phyloP scores from a whole-genome alignment of 179 eudicot species.

The Nepenthes alata region DNA sequence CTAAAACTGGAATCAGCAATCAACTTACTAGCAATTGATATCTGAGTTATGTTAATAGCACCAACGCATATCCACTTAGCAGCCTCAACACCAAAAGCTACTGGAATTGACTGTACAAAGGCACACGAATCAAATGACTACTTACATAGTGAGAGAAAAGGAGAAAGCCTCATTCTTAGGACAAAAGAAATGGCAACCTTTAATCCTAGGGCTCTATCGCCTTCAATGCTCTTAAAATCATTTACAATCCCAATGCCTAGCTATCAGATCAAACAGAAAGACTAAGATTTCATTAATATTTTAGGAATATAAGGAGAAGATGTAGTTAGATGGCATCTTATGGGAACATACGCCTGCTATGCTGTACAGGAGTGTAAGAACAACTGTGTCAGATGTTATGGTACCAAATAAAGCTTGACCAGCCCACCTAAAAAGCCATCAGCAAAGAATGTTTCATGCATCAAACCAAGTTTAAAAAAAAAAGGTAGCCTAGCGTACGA shows the following conservation, averaged over 20 bases:
- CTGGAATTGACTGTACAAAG: conserved; percentile 76
- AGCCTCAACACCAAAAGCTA: conserved; percentile 84
- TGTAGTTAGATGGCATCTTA: conserved; percentile 2
- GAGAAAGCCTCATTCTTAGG: not conserved
- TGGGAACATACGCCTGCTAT: conserved; percentile 67
- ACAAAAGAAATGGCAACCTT: conserved; percentile 37
- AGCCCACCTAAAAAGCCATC: conserved; percentile 66
- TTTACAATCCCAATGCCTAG: conserved; percentile 97
- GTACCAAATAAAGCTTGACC: conserved; percentile 98
- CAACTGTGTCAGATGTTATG: conserved; percentile 73
- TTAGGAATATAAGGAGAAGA: not conserved
- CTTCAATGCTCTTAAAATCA: conserved; percentile 95
- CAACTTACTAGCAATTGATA: conserved; percentile 74
- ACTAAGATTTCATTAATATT: not conserved
- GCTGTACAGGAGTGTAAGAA: conserved; percentile 87
- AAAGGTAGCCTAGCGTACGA: no score
- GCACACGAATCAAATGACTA: not conserved
- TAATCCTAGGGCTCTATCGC: conserved; percentile 84
- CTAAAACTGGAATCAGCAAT: no score
- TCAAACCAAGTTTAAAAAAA: not conserved
- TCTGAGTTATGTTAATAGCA: conserved; percentile 80
- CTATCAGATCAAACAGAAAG: conserved; percentile 25
- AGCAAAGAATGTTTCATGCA: not conserved
- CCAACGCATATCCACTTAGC: conserved; percentile 97
- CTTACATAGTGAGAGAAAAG: not conserved